Evolutionary conservation across 306 rosid genomes (phyloP).

Genomic region (Vigna radiata): DNA sequence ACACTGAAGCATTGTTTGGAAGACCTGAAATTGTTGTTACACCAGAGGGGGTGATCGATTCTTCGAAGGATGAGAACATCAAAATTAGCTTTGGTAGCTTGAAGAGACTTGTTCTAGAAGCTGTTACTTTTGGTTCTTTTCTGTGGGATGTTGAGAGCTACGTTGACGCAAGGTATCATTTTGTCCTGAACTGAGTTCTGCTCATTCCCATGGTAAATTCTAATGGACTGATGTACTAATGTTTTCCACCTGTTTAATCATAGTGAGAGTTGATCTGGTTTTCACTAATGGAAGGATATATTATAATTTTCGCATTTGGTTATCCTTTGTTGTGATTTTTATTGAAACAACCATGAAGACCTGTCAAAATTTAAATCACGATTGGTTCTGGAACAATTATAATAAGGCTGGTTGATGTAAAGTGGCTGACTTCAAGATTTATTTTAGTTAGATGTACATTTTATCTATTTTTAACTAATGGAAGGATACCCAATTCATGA

Average conservation of each 20-base stretch:
- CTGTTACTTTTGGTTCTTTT: constrained; percentile 90
- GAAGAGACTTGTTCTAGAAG: constrained; percentile 85
- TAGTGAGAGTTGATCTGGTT: constrained; percentile 24
- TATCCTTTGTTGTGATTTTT: not conserved
- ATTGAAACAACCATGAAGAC: not conserved
- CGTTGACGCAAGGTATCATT: constrained; percentile 91
- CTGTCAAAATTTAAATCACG: not conserved
- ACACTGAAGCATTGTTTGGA: constrained; percentile 92
- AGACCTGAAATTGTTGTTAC: constrained; percentile 76
- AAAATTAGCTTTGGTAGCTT: constrained; percentile 86
- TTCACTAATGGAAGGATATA: constrained; percentile 24
- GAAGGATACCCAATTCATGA: not conserved
- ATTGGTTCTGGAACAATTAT: not conserved
- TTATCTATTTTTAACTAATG: not conserved
- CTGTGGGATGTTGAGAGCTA: constrained; percentile 96
- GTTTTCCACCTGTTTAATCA: constrained; percentile 37
- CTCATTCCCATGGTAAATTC: constrained; percentile 18
- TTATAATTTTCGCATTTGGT: constrained; percentile 13
- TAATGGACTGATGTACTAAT: constrained; percentile 26
- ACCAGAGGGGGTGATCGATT: constrained; percentile 66
- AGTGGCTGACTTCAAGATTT: not conserved
- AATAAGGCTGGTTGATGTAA: not conserved
- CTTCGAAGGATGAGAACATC: constrained; percentile 71
- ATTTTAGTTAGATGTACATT: not conserved
- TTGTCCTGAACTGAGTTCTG: constrained; percentile 63